phyloP scores from a whole-genome alignment of 2,329 filamentous ascomycete species.

The Pyrenochaeta sp. region DNA sequence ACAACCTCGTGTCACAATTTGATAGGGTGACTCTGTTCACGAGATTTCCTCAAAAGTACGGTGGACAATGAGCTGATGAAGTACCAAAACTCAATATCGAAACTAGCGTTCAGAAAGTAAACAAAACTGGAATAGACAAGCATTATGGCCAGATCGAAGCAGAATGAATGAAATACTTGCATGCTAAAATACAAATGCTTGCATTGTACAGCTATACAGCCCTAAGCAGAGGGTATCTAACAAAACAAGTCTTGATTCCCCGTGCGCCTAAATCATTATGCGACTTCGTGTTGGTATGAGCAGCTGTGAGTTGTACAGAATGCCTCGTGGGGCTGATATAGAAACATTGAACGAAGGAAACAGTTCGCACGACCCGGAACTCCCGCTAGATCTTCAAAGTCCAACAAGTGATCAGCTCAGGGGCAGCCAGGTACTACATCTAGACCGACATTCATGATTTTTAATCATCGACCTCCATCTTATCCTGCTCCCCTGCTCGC shows the following conservation, averaged over 20 bases:
- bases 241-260: background rate
- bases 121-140: too few species aligned
- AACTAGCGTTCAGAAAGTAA: too few species aligned
- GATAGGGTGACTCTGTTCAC: too few species aligned
- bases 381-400: background rate
- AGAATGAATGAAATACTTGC: too few species aligned
- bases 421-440: background rate
- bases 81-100: too few species aligned
- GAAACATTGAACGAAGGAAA: background rate
- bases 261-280: background rate
- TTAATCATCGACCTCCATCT: conserved; percentile 10
- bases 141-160: too few species aligned
- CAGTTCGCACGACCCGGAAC: background rate
- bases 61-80: too few species aligned
- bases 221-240: conserved; percentile 7
- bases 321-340: background rate
- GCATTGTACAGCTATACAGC: conserved; percentile 1
- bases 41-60: too few species aligned
- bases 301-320: background rate
- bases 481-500: background rate
- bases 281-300: background rate
- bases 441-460: conserved; percentile 1
- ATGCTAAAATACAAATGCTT: background rate
- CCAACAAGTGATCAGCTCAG: background rate
- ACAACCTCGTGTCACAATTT: too few species aligned